phyloP scores from a whole-genome alignment of 2,329 filamentous ascomycete genomes.

The Neoarthrinium moseri region DNA sequence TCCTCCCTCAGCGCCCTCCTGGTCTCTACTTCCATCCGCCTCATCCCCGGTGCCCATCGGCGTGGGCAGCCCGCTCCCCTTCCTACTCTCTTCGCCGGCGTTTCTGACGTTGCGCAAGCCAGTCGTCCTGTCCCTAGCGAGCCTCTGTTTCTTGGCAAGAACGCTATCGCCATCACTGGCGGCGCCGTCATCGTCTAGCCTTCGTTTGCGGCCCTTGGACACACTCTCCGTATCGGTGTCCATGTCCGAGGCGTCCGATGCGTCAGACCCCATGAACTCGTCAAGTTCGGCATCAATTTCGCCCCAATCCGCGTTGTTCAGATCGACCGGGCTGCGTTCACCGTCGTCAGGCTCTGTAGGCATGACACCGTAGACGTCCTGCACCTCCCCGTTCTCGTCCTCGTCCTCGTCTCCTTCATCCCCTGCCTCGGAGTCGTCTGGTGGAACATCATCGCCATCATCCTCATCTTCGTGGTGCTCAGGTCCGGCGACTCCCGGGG shows the following conservation, averaged over 20 bases:
- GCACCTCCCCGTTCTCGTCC: conserved; percentile 32
- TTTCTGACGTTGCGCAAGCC: conserved; percentile 40
- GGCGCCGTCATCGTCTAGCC: conserved; percentile 23
- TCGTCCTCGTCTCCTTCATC: conserved; percentile 28
- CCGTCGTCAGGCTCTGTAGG: conserved; percentile 47
- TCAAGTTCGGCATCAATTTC: conserved; percentile 60
- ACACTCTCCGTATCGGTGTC: conserved; percentile 31
- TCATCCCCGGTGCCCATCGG: conserved; percentile 38
- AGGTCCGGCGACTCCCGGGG: conserved; percentile 36
- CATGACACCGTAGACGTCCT: conserved; percentile 46
- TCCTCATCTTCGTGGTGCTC: conserved; percentile 30
- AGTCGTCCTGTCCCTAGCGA: conserved; percentile 37
- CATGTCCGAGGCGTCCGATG: conserved; percentile 27
- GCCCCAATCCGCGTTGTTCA: conserved; percentile 29
- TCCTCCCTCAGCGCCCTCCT: no score
- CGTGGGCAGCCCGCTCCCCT: conserved; percentile 33
- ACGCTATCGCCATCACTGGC: conserved; percentile 25
- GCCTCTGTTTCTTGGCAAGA: conserved; percentile 40
- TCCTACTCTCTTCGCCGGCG: conserved; percentile 15
- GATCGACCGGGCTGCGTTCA: conserved; percentile 27
- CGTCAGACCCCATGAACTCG: conserved; percentile 58
- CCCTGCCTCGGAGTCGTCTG: conserved; percentile 23
- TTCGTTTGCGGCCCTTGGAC: conserved; percentile 28
- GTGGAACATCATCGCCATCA: conserved; percentile 9
- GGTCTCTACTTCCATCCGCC: no score